phyloP scores from a whole-genome alignment of 305 asterid species.

The Plantago coronopus region DNA sequence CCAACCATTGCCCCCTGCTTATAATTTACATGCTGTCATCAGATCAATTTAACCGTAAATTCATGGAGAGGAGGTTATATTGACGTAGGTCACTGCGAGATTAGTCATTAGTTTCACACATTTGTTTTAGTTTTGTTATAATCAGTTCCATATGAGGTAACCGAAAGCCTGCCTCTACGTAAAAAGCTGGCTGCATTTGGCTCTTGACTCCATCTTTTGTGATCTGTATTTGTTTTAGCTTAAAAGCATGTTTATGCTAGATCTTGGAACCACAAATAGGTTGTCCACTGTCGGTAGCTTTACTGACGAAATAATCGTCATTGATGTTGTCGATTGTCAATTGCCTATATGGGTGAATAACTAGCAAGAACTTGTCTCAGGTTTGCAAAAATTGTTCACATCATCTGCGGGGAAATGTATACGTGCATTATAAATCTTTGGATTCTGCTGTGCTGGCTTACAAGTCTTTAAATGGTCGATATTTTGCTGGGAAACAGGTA shows the following conservation, averaged over 20 bases:
- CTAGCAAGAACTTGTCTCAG: slow-evolving; percentile 37
- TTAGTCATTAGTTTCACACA: slow-evolving; percentile 4
- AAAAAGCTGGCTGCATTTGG: slow-evolving; percentile 4
- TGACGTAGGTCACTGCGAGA: slow-evolving; percentile 1
- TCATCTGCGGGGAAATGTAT: slow-evolving; percentile 92
- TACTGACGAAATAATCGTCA: slow-evolving; percentile 17
- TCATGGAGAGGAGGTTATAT: slow-evolving; percentile 7
- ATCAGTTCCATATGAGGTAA: slow-evolving; percentile 20
- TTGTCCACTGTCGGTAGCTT: neutral
- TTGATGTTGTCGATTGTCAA: slow-evolving; percentile 17
- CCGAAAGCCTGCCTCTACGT: slow-evolving; percentile 8
- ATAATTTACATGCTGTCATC: slow-evolving; percentile 6
- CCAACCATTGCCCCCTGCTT: neutral
- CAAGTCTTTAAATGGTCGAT: slow-evolving; percentile 76
- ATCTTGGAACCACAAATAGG: neutral
- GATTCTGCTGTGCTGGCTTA: slow-evolving; percentile 80
- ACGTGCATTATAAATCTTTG: slow-evolving; percentile 74
- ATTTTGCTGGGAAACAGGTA: slow-evolving; percentile 95
- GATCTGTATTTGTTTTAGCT: no score
- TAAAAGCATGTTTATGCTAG: neutral
- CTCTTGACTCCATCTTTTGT: slow-evolving; percentile 5
- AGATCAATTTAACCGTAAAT: slow-evolving; percentile 17
- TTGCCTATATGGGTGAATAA: slow-evolving; percentile 17
- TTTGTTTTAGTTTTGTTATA: neutral
- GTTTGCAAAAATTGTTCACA: slow-evolving; percentile 87